These are phyloP conservation scores for Helianthus tuberosus DNA, from an alignment of 129 eudicot species.

Conservation along the genomic window DNA sequence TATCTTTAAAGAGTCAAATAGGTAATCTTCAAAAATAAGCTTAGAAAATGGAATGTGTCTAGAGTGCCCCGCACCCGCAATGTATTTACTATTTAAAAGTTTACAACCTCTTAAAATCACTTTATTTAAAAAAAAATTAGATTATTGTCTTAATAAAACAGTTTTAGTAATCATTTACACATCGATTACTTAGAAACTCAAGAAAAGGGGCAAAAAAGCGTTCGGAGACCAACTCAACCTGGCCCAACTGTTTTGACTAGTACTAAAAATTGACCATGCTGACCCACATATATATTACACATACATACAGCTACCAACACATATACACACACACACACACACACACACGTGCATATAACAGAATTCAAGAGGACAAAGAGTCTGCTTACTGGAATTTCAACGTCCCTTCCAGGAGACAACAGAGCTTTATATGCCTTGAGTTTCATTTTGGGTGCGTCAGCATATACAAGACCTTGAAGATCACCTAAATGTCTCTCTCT, in stretches of 20 bases:
- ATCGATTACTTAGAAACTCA: background rate
- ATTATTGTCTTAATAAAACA: background rate
- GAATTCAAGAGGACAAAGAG: background rate
- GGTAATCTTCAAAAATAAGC: background rate
- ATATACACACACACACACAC: background rate
- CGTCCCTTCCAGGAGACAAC: slow-evolving; percentile 47
- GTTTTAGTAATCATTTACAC: background rate
- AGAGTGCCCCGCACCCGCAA: background rate
- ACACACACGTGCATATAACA: background rate
- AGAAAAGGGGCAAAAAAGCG: background rate
- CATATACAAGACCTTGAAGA: slow-evolving; percentile 79
- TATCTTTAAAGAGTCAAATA: background rate
- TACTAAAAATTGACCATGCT: background rate
- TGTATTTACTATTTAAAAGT: background rate
- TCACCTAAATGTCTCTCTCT: slow-evolving; percentile 89
- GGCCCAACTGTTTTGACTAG: background rate
- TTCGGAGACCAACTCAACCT: background rate
- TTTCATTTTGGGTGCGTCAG: slow-evolving; percentile 50
- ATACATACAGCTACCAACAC: background rate
- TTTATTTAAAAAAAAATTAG: background rate
- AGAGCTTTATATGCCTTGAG: slow-evolving; percentile 73
- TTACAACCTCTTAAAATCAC: background rate
- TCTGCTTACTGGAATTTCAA: slow-evolving; percentile 78
- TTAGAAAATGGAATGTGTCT: background rate
- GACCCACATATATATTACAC: background rate